These are phyloP conservation scores for Adenanthera pavonina DNA, from an alignment of 306 rosid species.

Conservation along the genomic window DNA sequence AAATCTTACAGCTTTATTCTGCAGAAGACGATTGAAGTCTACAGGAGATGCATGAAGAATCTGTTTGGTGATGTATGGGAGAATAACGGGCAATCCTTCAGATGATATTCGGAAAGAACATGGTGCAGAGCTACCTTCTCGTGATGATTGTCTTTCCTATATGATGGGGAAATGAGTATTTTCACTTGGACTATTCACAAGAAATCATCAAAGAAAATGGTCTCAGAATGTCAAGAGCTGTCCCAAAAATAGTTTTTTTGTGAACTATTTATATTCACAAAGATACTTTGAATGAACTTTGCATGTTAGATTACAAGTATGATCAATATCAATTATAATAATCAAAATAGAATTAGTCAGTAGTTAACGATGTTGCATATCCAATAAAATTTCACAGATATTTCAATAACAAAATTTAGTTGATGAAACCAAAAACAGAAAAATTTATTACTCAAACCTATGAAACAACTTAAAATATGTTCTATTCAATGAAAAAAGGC, in stretches of 20 bases:
- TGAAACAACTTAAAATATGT: conserved; percentile 10
- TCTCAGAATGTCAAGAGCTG: conserved; percentile 10
- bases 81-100: conserved; percentile 91
- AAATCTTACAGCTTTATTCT: conserved; percentile 76
- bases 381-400: conserved; percentile 13
- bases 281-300: background rate
- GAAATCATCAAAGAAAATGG: conserved; percentile 8
- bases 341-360: conserved; percentile 5
- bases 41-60: conserved; percentile 67
- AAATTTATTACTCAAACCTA: background rate
- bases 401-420: conserved; percentile 1
- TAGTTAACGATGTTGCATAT: background rate
- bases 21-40: conserved; percentile 86
- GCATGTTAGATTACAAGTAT: background rate
- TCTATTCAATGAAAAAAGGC: background rate
- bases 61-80: conserved; percentile 84
- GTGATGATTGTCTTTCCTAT: conserved; percentile 93
- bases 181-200: conserved; percentile 26
- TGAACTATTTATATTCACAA: background rate
- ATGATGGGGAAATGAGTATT: conserved; percentile 27
- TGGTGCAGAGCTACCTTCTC: conserved; percentile 80
- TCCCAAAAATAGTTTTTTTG: conserved; percentile 6
- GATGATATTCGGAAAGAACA: conserved; percentile 91
- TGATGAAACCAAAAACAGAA: conserved; percentile 1
- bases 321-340: conserved; percentile 21